Evolutionary conservation across 306 rosid genomes (phyloP), one percentile per base, ranked within the genome.

Genomic region (Vigna mungo): DNA sequence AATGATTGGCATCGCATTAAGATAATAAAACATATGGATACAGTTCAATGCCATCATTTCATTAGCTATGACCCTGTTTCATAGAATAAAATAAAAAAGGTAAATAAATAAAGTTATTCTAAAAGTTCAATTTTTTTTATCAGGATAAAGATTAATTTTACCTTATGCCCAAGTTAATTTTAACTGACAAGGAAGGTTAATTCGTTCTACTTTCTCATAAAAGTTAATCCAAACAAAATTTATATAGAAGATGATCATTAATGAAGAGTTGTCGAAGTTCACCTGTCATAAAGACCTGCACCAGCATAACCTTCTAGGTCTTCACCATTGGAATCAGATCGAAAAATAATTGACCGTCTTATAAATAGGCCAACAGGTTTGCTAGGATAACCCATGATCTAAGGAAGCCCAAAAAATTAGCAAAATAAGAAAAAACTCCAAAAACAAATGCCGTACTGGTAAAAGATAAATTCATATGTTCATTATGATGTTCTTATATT

Each of bases 281-380:
- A 95, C 99, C 99, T 95, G 89, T 95, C 99, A 66, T 95, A 95
- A 77, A 95, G 97, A 27, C 97, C 99, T 9, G 99, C 99, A 81
- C 99, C 99, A 23, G 99, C 99, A 87, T 95, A 95, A 46, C 99
- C 99, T 85, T 90, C 99, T 2, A 95, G 96, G 83, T 95, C 99
- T 89, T 95, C 99, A 46, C 99, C 99, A 41, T 95, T 95, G 84
- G 97, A 95, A 82, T 95, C 99, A 4, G 99, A 95, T 71, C 99
- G 93, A 76, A 95, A 95, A 85, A 95, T 95, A 60, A 92, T 89
- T 43, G 99, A 90, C 41, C 47, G 84, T 85, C 84, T 86, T 41
- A 95, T 92, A 72, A 87, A 95, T 71, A 95, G 94, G 74, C 97
- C 99, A 36, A 95, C 34, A 59, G 97, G 92, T 79, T 95, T 95